Evolutionary conservation across 2,329 filamentous ascomycete genomes (phyloP), one percentile per base, ranked within the genome.

Genomic region (Acephala macrosclerotiorum): DNA sequence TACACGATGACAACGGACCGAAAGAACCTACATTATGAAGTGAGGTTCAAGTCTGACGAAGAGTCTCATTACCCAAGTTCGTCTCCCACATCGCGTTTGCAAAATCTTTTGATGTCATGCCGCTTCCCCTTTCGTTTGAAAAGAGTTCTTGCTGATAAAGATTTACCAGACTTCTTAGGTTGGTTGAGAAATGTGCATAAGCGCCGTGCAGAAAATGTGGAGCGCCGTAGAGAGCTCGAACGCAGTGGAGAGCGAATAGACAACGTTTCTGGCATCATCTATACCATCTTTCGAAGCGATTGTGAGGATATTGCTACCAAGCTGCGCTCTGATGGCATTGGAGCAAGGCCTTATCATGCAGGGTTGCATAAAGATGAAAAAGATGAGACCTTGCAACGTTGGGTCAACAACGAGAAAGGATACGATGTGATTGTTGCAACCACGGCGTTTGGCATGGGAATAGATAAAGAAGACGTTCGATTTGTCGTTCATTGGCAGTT

Each of bases 391-490:
- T 82, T 94, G 3, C 79, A 84, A 18, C 85, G 86, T 20, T 95
- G 92, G 92, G 89, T 94, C 55, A 83, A 85, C 62, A 91, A 93
- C 76, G 85, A 87, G 61, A 83, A 86, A 29, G 91, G 91, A 0
- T 97, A 96, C 79, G 94, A 96, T 76, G 89, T 98, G 58, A 95
- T 98, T 67, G 94, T 97, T 33, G 95, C 95, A 1, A 98, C 95
- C 0, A 98, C 93, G 1, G 95, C 95, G 0, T 98, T 98, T 74
- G 95, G 95, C 2, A 98, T 98, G 95, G 95, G 95, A 29, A 97
- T 98, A 70, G 94, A 98, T 78, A 97, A 97, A 78, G 89, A 96
- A 60, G 91, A 97, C 72, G 95, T 98, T 12, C 91, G 95, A 2
- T 97, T 97, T 73, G 94, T 98, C 0, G 89, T 96, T 1, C 95